These are phyloP conservation scores for Tephrocybe sp. DNA, from an alignment of 768 basidiomycete genomes.

Conservation along the genomic window DNA sequence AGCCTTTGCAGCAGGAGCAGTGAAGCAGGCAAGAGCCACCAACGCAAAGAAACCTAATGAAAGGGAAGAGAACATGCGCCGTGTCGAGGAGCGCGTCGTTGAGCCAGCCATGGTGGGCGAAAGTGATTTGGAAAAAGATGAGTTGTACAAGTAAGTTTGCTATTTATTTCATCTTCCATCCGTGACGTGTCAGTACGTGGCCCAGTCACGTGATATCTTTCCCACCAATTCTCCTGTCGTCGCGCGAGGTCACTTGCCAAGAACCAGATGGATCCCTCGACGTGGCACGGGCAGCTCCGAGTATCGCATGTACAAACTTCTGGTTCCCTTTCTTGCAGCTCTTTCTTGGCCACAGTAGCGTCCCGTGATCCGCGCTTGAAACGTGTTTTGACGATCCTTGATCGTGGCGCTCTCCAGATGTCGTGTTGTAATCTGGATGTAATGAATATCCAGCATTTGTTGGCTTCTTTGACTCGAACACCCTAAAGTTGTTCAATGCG, in stretches of 20 bases:
- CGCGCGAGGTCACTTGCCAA: too few species aligned
- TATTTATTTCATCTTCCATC: slow-evolving; percentile 28
- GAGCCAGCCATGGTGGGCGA: slow-evolving; percentile 43
- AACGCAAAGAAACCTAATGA: slow-evolving; percentile 61
- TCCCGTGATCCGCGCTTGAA: too few species aligned
- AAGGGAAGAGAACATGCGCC: slow-evolving; percentile 56
- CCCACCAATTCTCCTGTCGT: not conserved
- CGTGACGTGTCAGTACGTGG: slow-evolving; percentile 46
- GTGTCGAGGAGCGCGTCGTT: slow-evolving; percentile 60
- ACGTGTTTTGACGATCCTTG: too few species aligned
- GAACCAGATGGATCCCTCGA: too few species aligned
- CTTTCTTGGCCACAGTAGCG: too few species aligned
- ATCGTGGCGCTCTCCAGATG: too few species aligned
- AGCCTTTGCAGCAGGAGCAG: slow-evolving; percentile 62
- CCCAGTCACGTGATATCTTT: slow-evolving; percentile 28
- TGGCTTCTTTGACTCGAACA: too few species aligned
- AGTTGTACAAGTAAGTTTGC: slow-evolving; percentile 10
- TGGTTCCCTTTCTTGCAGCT: too few species aligned
- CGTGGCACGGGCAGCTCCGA: not conserved
- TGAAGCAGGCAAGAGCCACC: slow-evolving; percentile 72
- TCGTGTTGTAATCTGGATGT: too few species aligned
- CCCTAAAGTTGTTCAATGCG: too few species aligned
- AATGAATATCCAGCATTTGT: too few species aligned
- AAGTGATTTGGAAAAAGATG: slow-evolving; percentile 28
- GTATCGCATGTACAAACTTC: too few species aligned